Evolutionary conservation across 1,284 basidiomycete genomes (phyloP).

Genomic region (Apiotrichum montevideense): DNA sequence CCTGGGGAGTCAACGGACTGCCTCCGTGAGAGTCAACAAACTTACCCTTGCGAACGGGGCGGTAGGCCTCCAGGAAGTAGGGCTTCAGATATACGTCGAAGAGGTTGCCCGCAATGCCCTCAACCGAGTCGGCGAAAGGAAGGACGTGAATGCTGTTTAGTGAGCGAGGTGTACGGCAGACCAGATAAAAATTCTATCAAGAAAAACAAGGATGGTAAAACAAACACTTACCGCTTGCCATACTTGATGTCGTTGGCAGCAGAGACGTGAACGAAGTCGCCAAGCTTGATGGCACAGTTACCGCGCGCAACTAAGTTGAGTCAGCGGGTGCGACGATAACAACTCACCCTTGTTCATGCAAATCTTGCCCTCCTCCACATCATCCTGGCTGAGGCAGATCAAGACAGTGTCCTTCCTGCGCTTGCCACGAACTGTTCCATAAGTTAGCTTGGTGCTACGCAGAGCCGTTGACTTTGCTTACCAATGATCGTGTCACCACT

Average conservation of each 20-base stretch:
- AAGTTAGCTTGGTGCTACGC: no score
- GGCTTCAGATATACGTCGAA: conserved; percentile 98
- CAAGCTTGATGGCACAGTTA: conserved; percentile 95
- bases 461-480: conserved; percentile 8
- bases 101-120: conserved; percentile 93
- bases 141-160: conserved; percentile 70
- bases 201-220: not conserved
- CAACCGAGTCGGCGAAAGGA: conserved; percentile 97
- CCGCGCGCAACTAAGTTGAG: conserved; percentile 75
- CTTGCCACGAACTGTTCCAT: conserved; percentile 61
- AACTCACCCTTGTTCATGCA: conserved; percentile 82
- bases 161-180: conserved; percentile 4
- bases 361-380: conserved; percentile 95
- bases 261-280: conserved; percentile 91
- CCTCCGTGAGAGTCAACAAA: not conserved
- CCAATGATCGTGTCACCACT: conserved; percentile 44
- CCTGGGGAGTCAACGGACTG: conserved; percentile 52
- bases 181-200: not conserved
- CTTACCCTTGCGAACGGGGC: conserved; percentile 42
- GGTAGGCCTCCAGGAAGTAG: conserved; percentile 87
- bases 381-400: conserved; percentile 90
- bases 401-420: conserved; percentile 93
- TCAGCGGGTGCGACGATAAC: not conserved
- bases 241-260: conserved; percentile 98
- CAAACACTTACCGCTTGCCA: conserved; percentile 72